phyloP scores from a whole-genome alignment of 129 eudicot species.

The Artemisia tridentata region DNA sequence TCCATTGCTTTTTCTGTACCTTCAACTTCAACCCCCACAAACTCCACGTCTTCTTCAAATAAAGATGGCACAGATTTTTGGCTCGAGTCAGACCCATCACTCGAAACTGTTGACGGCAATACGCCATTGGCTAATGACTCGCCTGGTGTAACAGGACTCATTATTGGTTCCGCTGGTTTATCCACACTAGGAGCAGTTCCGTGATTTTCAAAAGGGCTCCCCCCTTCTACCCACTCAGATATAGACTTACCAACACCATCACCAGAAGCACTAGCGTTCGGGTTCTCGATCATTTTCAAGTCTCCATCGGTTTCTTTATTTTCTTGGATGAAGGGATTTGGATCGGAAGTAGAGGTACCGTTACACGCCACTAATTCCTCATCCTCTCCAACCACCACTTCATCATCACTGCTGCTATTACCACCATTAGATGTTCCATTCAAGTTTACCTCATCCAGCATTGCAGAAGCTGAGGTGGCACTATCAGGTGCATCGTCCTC shows the following conservation, averaged over 20 bases:
- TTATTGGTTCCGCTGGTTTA: conserved; percentile 18
- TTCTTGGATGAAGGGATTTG: conserved; percentile 22
- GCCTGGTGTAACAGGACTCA: conserved; percentile 35
- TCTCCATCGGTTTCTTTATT: conserved; percentile 20
- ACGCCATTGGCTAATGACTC: conserved; percentile 46
- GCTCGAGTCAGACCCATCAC: conserved; percentile 8
- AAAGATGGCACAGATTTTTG: conserved; percentile 45
- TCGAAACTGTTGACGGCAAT: background rate
- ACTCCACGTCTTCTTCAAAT: conserved; percentile 95
- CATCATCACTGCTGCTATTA: conserved; percentile 74
- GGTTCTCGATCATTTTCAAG: background rate
- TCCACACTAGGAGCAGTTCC: conserved; percentile 16
- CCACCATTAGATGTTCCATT: conserved; percentile 49
- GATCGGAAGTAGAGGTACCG: conserved; percentile 32
- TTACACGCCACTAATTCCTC: conserved; percentile 50
- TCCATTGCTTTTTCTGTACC: conserved; percentile 88
- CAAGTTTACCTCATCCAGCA: conserved; percentile 55
- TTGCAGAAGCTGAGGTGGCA: conserved; percentile 45
- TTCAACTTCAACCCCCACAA: conserved; percentile 83
- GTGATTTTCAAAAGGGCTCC: conserved; percentile 55
- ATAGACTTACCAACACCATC: background rate
- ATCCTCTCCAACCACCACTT: conserved; percentile 82
- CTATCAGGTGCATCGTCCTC: conserved; percentile 16
- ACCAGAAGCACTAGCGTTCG: background rate
- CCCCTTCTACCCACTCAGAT: conserved; percentile 5